Evolutionary conservation across 179 eudicot genomes (phyloP).

Genomic region (Amaranthus tricolor): DNA sequence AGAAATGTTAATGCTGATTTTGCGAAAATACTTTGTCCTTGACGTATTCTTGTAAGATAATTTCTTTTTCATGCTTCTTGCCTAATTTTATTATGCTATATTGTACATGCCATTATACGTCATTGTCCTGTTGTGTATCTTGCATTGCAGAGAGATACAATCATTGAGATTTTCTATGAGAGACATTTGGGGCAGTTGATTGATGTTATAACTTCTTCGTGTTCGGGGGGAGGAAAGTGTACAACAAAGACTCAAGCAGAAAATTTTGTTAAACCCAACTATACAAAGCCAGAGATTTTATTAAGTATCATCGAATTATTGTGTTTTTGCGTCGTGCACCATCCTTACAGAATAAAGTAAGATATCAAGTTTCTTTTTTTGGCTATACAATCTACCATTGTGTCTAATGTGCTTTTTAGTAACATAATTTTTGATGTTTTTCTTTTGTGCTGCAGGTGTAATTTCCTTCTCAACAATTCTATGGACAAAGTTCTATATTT

Average conservation of each 20-base stretch:
- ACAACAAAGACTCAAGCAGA: slow-evolving; percentile 36
- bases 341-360: slow-evolving; percentile 88
- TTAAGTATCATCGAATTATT: slow-evolving; percentile 75
- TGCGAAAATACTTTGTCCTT: slow-evolving; percentile 22
- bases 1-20: slow-evolving; percentile 23
- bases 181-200: slow-evolving; percentile 81
- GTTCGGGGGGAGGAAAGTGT: slow-evolving; percentile 43
- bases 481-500: slow-evolving; percentile 75
- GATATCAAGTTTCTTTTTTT: slow-evolving; percentile 1
- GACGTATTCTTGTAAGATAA: slow-evolving; percentile 25
- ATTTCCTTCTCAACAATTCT: slow-evolving; percentile 69
- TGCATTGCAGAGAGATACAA: slow-evolving; percentile 72
- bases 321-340: slow-evolving; percentile 91
- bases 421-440: slow-evolving; percentile 5
- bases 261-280: slow-evolving; percentile 27
- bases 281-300: slow-evolving; percentile 80
- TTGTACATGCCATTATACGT: slow-evolving; percentile 7
- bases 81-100: background rate
- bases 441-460: slow-evolving; percentile 58
- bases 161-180: slow-evolving; percentile 84
- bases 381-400: slow-evolving; percentile 11
- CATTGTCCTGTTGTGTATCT: slow-evolving; percentile 6
- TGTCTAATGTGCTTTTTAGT: slow-evolving; percentile 16
- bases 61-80: slow-evolving; percentile 20
- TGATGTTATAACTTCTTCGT: slow-evolving; percentile 73